Evolutionary conservation across 2,329 filamentous ascomycete genomes (phyloP).

Genomic region (Stagonosporopsis rhizophila): DNA sequence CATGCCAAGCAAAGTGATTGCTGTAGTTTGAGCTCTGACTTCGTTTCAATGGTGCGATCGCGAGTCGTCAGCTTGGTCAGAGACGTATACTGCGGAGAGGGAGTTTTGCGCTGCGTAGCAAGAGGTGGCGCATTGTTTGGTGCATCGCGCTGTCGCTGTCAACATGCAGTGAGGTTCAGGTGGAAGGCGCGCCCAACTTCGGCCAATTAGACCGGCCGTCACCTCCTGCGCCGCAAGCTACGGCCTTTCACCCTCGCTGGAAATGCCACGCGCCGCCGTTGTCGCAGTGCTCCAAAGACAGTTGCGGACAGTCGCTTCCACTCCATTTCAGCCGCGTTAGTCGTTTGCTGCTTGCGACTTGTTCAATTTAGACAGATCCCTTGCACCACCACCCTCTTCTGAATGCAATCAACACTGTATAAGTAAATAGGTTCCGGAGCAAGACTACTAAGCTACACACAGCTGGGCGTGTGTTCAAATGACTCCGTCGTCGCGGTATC

Average conservation of each 20-base stretch:
- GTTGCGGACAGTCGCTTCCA: neutral
- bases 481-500: neutral
- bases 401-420: too few relatives aligned
- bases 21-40: neutral
- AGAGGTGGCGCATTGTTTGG: constrained; percentile 18
- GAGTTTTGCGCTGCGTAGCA: constrained; percentile 9
- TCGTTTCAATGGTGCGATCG: neutral
- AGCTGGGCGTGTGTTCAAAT: neutral
- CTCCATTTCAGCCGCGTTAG: neutral
- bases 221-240: constrained; percentile 1
- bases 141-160: constrained; percentile 24
- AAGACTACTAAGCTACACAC: neutral
- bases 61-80: neutral
- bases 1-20: constrained; percentile 29
- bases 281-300: neutral
- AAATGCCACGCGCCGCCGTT: neutral
- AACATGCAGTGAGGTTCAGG: neutral
- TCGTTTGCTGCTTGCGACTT: neutral
- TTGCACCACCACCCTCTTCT: too few relatives aligned
- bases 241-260: constrained; percentile 1
- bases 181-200: constrained; percentile 6
- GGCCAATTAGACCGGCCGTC: constrained; percentile 8
- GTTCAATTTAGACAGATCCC: too few relatives aligned
- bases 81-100: neutral
- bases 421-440: neutral